Base-by-base conservation (phyloP, 2,329 filamentous ascomycete species). In the Ophiostoma novo-ulmi region DNA sequence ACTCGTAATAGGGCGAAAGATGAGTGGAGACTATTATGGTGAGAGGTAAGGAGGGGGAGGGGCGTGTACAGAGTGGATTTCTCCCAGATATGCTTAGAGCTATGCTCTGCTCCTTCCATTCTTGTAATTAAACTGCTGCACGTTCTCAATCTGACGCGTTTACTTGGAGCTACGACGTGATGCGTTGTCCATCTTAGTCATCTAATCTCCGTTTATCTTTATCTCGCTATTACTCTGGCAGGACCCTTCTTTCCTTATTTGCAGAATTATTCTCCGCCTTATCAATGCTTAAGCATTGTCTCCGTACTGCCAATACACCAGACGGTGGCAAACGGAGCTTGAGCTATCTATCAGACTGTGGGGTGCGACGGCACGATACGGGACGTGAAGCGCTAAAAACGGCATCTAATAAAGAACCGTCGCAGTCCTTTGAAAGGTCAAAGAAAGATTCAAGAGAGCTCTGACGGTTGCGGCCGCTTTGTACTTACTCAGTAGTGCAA, bases 361-460 rank as follows among this genome's bases (percentile, higher is more conserved):
- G 36, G 63, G 35, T 39, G 31, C 14, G 36, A 65, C 63, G 63
- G 63, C 63, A 22, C 63, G 63, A 63, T 5, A 65, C 63, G 63
- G 63, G 17, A 65, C 63, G 58, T 11, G 20, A 39, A 26, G 36
- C 63, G 63, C 63, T 65, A 65, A 65, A 65, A 65, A 41, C 61
- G 61, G 61, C 61, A 35, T 64, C 20, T 64, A 64, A 39, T n/a
- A 39, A 39, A 39, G 63, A 39, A 65, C 63, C 63, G 63, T 65
- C 36, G 5, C 63, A 26, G 63, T 39, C 35, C 48, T 7, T 26
- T 39, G 61, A 5, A 11, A 48, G 44, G 44, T 20, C 44, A 48
- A 48, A 48, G 41, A 17, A 17, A 44, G 17, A 20, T 5, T 14
- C 20, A 5, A 44, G 44, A n/a, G 52, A 26, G 52, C 44, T 48